Base-by-base conservation (phyloP, 768 basidiomycete species). In the Podaxis sp. region DNA sequence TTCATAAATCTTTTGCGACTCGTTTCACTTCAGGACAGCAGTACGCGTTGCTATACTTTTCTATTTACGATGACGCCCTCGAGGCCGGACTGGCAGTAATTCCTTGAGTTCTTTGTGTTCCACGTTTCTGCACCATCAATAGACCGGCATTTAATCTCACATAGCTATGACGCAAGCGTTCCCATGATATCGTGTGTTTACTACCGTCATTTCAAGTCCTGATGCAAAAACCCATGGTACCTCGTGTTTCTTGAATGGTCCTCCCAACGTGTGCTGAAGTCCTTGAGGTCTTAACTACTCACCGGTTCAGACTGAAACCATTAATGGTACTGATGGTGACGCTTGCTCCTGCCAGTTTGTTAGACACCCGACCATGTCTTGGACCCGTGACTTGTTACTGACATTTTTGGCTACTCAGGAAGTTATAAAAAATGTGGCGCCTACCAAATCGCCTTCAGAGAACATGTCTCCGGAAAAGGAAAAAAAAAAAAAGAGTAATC, bases 81-180 rank as follows among this genome's bases (percentile, higher is more conserved):
- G 17, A 46, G 40, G 22, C 27, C 2, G 40, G 37, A 38, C 19
- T 40, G 15, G 25, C 24, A 50, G 22, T 50, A 8, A 46, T 50
- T 24, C 24, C 49, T 50, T 24, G 49, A 4, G 13, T 56, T 27
- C 24, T 46, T 43, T 56, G 55, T 56, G 27, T 41, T 53, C 25
- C n/a, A 41, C 17, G 24, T 43, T 53, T 22, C 7, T 19, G 47
- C 52, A 25, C 13, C 8, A 40, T 60, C 49, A 41, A 40, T 29
- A 53, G 50, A 29, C 59, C 51, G 59, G 51, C 43, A 13, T 60
- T 60, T 53, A 52, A 60, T 41, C 13, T 56, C 17, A 5, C 25
- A 27, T 17, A 53, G 40, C 17, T 11, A 58, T 59, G 49, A 51
- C 57, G 57, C 33, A 37, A 51, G 38, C 8, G 19, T 22, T 4